Percentiles rank a stretch among this genome's conserved stretches.
Conservation (phyloP, 192 early-diverging fungal genomes). For the Linnemannia schmuckeri region DNA sequence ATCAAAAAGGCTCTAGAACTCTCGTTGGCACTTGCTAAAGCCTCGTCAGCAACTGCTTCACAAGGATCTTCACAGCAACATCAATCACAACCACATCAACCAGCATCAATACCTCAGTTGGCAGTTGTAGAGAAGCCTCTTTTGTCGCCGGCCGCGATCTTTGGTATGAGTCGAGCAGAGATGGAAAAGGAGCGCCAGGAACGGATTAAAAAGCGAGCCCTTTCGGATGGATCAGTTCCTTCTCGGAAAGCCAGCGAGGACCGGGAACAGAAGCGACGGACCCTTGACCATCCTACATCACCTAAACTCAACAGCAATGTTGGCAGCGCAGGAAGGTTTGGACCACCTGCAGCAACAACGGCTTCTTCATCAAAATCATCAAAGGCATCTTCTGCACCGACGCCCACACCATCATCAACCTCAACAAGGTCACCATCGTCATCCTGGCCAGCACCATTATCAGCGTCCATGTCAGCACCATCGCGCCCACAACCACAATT, state of each 20-base stretch:
- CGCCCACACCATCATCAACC: neutral
- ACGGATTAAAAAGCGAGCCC: constrained; percentile 14
- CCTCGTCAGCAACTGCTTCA: neutral
- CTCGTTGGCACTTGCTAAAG: neutral
- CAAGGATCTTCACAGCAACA: neutral
- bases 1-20: constrained; percentile 30
- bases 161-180: constrained; percentile 28
- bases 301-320: neutral
- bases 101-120: neutral
- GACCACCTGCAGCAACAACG: neutral
- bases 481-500: neutral
- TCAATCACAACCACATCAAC: neutral
- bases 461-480: neutral
- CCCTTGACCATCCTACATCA: neutral
- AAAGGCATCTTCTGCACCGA: neutral
- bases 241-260: neutral
- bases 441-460: neutral
- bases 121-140: neutral
- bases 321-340: neutral
- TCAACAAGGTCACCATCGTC: neutral
- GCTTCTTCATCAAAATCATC: neutral
- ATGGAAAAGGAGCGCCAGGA: constrained; percentile 45
- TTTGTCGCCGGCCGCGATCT: neutral
- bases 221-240: neutral
- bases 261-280: neutral